phyloP scores from a whole-genome alignment of 2,329 filamentous ascomycete species.

The Raffaelea deltoideospora region DNA sequence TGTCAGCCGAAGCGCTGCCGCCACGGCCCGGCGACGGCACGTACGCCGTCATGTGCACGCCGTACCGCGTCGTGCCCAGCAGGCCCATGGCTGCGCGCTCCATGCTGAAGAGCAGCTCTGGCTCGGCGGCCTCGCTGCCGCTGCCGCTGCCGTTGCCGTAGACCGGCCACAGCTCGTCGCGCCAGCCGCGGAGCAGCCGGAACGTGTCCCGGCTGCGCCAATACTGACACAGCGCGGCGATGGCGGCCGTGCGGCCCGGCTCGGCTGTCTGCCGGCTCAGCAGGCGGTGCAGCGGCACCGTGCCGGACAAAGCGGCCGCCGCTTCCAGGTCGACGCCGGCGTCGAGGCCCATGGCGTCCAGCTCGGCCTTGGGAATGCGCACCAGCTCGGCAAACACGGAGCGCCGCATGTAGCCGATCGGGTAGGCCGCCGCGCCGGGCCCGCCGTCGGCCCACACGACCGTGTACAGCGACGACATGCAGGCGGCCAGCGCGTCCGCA shows the following conservation, averaged over 20 bases:
- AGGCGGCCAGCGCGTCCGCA: slow-evolving; percentile 36
- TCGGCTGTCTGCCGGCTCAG: slow-evolving; percentile 40
- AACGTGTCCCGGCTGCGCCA: slow-evolving; percentile 63
- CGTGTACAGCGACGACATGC: slow-evolving; percentile 50
- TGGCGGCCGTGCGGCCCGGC: slow-evolving; percentile 42
- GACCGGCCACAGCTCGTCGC: slow-evolving; percentile 66
- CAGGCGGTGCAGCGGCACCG: slow-evolving; percentile 49
- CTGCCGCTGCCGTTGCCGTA: slow-evolving; percentile 41
- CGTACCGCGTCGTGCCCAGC: slow-evolving; percentile 64
- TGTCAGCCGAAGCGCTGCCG: slow-evolving; percentile 23
- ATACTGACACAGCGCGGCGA: slow-evolving; percentile 42
- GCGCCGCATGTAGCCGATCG: slow-evolving; percentile 46
- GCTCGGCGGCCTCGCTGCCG: neutral
- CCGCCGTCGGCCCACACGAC: slow-evolving; percentile 42
- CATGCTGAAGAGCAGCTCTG: slow-evolving; percentile 51
- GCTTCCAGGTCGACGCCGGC: slow-evolving; percentile 14
- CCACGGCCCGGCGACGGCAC: too few relatives aligned
- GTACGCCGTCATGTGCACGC: slow-evolving; percentile 69
- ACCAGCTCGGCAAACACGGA: slow-evolving; percentile 33
- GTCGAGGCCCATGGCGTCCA: slow-evolving; percentile 43
- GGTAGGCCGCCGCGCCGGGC: slow-evolving; percentile 38
- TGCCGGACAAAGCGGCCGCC: slow-evolving; percentile 26
- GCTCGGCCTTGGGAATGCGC: slow-evolving; percentile 38
- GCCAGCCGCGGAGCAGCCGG: slow-evolving; percentile 61
- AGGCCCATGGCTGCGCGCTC: slow-evolving; percentile 63